Conservation (phyloP, 225 moss, liverwort and hornwort species). For the Polytrichum formosum region DNA sequence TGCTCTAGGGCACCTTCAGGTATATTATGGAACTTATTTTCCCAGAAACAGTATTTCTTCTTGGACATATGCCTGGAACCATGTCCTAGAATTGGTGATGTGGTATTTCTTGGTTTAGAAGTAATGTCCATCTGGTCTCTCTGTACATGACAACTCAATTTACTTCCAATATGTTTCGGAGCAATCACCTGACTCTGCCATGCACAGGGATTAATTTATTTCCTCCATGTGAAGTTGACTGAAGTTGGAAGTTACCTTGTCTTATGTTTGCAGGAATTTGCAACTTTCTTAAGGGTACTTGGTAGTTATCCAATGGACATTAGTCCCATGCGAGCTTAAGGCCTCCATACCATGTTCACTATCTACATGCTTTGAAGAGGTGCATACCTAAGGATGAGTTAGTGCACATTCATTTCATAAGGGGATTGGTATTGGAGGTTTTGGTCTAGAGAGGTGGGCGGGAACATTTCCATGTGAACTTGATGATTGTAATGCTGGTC, state of each 20-base stretch:
- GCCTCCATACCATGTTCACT: not conserved
- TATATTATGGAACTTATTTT: conserved; percentile 7
- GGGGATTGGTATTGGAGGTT: too few species aligned
- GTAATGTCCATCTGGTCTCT: too few species aligned
- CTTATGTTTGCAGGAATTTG: conserved; percentile 75
- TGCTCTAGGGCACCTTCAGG: conserved; percentile 85
- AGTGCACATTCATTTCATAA: too few species aligned
- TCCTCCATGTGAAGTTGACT: not conserved
- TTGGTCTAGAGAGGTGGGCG: too few species aligned
- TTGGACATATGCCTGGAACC: not conserved
- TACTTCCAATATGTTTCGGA: too few species aligned
- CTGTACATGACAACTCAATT: too few species aligned
- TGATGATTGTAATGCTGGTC: too few species aligned
- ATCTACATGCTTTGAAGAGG: not conserved
- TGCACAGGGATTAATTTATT: too few species aligned
- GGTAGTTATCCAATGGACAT: conserved; percentile 98
- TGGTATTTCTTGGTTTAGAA: too few species aligned
- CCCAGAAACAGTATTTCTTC: too few species aligned
- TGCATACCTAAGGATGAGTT: not conserved
- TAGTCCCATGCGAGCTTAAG: conserved; percentile 63
- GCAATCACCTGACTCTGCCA: too few species aligned
- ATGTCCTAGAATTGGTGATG: not conserved
- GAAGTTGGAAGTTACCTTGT: conserved; percentile 1
- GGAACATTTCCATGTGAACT: too few species aligned
- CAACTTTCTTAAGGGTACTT: conserved; percentile 89